phyloP scores from a whole-genome alignment of 192 early-diverging fungal species.

The Mortierella alpina region DNA sequence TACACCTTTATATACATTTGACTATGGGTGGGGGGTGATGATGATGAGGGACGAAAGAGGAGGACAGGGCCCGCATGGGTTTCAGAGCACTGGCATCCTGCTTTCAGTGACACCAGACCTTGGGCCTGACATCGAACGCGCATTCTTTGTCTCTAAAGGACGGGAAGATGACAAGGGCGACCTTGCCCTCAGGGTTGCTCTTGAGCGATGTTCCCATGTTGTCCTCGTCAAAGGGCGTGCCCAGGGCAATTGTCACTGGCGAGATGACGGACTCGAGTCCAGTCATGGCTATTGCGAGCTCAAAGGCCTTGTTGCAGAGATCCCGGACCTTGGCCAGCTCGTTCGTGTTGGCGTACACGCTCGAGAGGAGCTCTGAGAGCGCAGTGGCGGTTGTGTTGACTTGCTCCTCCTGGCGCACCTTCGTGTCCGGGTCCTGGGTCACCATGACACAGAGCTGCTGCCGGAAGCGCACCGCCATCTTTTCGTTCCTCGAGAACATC shows the following conservation, averaged over 20 bases:
- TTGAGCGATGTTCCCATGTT: slow-evolving; percentile 43
- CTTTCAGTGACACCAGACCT: slow-evolving; percentile 47
- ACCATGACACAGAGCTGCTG: slow-evolving; percentile 51
- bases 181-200: slow-evolving; percentile 45
- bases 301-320: slow-evolving; percentile 48
- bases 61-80: background rate
- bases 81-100: background rate
- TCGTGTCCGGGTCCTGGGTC: slow-evolving; percentile 18
- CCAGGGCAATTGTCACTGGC: slow-evolving; percentile 14
- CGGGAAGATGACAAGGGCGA: slow-evolving; percentile 49
- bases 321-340: slow-evolving; percentile 35
- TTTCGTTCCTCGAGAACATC: slow-evolving; percentile 36
- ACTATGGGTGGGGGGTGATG: background rate
- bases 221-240: slow-evolving; percentile 38
- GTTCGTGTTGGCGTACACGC: slow-evolving; percentile 46
- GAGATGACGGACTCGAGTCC: slow-evolving; percentile 29
- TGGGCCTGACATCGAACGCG: slow-evolving; percentile 37
- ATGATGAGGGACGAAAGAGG: slow-evolving; percentile 8
- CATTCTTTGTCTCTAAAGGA: slow-evolving; percentile 29
- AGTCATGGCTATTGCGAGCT: slow-evolving; percentile 46
- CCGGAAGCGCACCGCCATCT: slow-evolving; percentile 44
- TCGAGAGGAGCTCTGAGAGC: slow-evolving; percentile 28
- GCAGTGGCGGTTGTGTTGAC: slow-evolving; percentile 7
- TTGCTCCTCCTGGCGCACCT: slow-evolving; percentile 34
- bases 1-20: too few relatives aligned